Evolutionary conservation across 306 rosid genomes (phyloP), one percentile per base, ranked within the genome.

Genomic region (Oemleria cerasiformis): DNA sequence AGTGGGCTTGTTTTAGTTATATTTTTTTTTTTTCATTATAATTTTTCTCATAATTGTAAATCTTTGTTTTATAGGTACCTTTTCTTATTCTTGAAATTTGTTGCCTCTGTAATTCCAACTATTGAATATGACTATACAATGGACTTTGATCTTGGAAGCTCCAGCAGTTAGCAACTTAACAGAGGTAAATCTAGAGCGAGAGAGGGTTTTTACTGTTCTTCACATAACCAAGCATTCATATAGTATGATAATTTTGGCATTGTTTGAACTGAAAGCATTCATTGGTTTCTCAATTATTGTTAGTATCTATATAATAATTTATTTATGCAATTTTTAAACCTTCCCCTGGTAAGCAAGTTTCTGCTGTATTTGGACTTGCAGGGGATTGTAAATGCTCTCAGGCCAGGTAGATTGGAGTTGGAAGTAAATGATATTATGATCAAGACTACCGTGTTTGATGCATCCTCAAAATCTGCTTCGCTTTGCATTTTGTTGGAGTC

Each of bases 81-180:
- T 41, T 91, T 94, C 87, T 82, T 94, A 58, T 94, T 94, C 95
- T 77, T 94, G 84, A 94, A 94, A 71, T 94, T 94, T 67, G 86
- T 94, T 82, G 99, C 99, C 53, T 94, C 99, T 59, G 99, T 94
- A 55, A 94, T 94, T 75, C 99, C 99, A 13, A 94, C 97, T 4
- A 94, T 94, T 3, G 99, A 94, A 82, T 94, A 91, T 75, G 97
- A 94, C 79, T 91, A 94, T 84, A 91, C 97, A 5, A 89, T 94
- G 95, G 99, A 94, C 88, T 88, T 94, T 42, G 97, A 94, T 85
- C 92, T 94, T 57, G 97, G 99, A 51, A 86, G 92, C 90, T 80
- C 97, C 77, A 91, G 96, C 91, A 77, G 45, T 67, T 88, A 91
- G 40, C 44, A 57, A 54, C 47, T 45, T 16, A 8, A 59, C 58